Percentiles rank a stretch among this genome's conserved stretches.
These are phyloP conservation scores for Quambalaria eucalypti DNA, from an alignment of 1,284 basidiomycete genomes.

Conservation along the genomic window DNA sequence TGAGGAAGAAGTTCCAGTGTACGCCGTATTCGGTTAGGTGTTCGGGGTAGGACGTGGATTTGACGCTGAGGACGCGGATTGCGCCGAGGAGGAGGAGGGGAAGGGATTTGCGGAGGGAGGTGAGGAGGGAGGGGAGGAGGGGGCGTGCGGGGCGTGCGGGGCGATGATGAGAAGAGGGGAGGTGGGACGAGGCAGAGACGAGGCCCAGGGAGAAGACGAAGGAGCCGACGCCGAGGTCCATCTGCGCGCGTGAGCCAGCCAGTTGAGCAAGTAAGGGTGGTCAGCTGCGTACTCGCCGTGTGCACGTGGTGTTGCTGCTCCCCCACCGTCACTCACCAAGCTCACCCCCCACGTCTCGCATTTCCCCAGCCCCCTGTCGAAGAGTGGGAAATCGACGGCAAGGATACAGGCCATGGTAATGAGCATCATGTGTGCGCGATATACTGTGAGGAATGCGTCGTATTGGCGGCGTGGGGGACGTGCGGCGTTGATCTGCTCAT, in stretches of 20 bases:
- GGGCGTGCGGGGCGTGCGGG: conserved; percentile 11
- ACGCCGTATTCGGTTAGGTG: conserved; percentile 91
- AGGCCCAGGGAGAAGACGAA: conserved; percentile 91
- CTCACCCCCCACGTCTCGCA: conserved; percentile 91
- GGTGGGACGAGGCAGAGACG: conserved; percentile 67
- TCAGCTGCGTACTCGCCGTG: no score
- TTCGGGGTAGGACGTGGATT: conserved; percentile 88
- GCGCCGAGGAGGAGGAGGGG: conserved; percentile 69
- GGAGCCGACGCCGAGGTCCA: conserved; percentile 94
- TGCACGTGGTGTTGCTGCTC: no score
- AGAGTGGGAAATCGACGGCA: conserved; percentile 85
- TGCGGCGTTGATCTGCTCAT: neutral
- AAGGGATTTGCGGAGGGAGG: conserved; percentile 55
- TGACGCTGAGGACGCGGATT: conserved; percentile 73
- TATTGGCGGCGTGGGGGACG: neutral
- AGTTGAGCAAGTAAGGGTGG: neutral
- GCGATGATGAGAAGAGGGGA: conserved; percentile 20
- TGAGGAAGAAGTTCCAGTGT: conserved; percentile 99
- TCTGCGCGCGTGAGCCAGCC: conserved; percentile 51
- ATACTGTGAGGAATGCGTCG: conserved; percentile 65
- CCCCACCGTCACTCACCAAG: no score
- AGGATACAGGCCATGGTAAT: conserved; percentile 84
- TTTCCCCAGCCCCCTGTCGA: conserved; percentile 79
- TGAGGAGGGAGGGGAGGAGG: conserved; percentile 12
- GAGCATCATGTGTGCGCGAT: conserved; percentile 89